phyloP scores from a whole-genome alignment of 139 green algal species.

The Chlamydomonas schloesseri region DNA sequence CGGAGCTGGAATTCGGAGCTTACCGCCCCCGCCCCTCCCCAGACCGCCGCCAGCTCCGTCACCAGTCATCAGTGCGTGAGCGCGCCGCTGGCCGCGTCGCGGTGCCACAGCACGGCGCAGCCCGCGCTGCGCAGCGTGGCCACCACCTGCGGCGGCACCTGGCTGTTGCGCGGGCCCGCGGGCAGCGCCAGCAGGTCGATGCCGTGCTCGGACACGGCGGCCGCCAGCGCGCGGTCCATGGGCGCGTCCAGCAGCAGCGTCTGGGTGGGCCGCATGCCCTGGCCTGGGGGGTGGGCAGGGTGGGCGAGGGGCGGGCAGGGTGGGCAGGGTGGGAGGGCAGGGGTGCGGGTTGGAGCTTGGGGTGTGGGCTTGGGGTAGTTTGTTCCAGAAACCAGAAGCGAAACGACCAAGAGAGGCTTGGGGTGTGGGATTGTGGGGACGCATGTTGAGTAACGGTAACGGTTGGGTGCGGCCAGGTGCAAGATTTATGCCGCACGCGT shows the following conservation, averaged over 20 bases:
- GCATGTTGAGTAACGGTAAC: no score
- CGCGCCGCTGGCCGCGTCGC: neutral
- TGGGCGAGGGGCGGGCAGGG: no score
- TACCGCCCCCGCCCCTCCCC: no score
- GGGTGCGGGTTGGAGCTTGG: no score
- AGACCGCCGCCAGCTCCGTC: no score
- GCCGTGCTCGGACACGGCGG: neutral
- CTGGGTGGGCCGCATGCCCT: neutral
- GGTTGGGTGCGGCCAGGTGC: no score
- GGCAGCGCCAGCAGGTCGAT: conserved; percentile 11
- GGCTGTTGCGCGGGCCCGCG: neutral
- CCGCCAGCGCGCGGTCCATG: conserved; percentile 3
- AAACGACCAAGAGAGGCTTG: no score
- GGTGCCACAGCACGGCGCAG: conserved; percentile 32
- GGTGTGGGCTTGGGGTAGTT: no score
- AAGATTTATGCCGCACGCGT: no score
- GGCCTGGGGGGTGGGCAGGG: neutral
- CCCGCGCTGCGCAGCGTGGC: conserved; percentile 3
- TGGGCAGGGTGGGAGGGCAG: neutral
- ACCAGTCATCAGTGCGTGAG: neutral
- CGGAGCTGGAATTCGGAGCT: no score
- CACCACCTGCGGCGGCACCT: conserved; percentile 13
- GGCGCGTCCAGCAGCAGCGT: conserved; percentile 29
- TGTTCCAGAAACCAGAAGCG: no score
- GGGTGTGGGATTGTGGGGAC: no score